Base-by-base conservation (phyloP, 2,329 filamentous ascomycete species). In the Fusarium mexicanum region DNA sequence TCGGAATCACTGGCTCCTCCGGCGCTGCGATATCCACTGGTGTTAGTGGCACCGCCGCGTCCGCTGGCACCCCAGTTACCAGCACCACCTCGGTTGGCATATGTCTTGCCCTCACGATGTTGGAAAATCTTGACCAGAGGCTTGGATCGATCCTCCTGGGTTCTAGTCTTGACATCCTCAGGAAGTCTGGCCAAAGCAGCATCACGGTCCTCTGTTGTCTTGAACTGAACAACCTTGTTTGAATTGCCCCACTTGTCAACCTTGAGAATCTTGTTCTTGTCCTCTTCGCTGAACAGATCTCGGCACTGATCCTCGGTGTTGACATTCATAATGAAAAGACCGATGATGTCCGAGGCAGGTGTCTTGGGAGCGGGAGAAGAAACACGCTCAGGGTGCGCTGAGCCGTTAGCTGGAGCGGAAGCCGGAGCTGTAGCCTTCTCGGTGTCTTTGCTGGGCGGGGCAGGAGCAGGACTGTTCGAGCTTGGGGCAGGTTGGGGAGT, bases 251-350 rank as follows among this genome's bases (percentile, higher is more conserved):
- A 93, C 84, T 94, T 95, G 79, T 94, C 92, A 58, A 96, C 87
- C 83, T 91, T 92, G 62, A 90, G 83, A 74, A 98, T 94, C 85
- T 97, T 98, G 38, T 89, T 81, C 80, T 91, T 92, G 80, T 98
- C 94, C 78, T 97, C 94, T 18, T 96, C 91, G 3, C 90, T 87
- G 80, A 99, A 96, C 31, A 98, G 87, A 40, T 94, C 91, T 64
- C 92, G 92, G 43, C 94, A 92, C 69, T 95, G 93, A 38, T 98
- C 94, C 74, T 96, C 94, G 61, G 90, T 93, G 78, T 91, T 93
- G 29, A 95, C 91, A 79, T 95, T 95, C 85, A 93, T 94, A 69
- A 99, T 91, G 83, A 98, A 99, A 26, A 99, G 89, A 55, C 94
- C 96, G 78, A 94, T 92, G 76, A 92, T 94, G 76, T 89, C 90